Evolutionary conservation across 78 protist genomes (phyloP).

Genomic region (Protostelium mycophagum): DNA sequence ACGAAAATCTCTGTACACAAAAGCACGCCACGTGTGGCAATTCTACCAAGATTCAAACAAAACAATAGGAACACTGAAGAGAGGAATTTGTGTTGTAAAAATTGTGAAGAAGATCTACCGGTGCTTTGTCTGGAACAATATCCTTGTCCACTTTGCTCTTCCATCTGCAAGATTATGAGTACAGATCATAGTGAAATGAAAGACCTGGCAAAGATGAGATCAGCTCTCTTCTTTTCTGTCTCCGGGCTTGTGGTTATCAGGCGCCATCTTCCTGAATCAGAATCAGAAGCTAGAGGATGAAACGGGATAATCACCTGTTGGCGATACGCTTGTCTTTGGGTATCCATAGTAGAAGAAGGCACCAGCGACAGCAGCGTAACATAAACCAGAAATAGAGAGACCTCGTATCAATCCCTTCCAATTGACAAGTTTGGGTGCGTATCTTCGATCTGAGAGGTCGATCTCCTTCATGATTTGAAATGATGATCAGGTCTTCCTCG

Average conservation of each 20-base stretch:
- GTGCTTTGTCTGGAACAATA: neutral
- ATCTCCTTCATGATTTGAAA: too few relatives aligned
- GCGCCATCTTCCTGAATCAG: neutral
- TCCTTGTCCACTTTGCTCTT: neutral
- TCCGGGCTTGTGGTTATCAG: neutral
- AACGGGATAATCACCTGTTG: neutral
- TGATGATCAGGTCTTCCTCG: too few relatives aligned
- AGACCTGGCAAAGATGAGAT: neutral
- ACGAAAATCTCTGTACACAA: too few relatives aligned
- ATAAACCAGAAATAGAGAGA: too few relatives aligned
- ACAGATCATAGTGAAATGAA: too few relatives aligned
- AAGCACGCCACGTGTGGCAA: neutral
- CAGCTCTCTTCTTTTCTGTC: neutral
- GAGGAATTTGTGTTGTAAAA: too few relatives aligned
- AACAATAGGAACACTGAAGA: too few relatives aligned
- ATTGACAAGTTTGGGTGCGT: too few relatives aligned
- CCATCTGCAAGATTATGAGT: neutral
- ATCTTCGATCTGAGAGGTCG: too few relatives aligned
- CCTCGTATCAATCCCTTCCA: too few relatives aligned
- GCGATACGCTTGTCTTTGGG: neutral
- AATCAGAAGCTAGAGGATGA: neutral
- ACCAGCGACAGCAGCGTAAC: neutral
- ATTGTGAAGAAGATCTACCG: neutral
- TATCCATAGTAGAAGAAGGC: neutral
- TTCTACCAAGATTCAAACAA: too few relatives aligned